Evolutionary conservation across 1,284 basidiomycete genomes (phyloP).

Genomic region (Ustilago esculenta): DNA sequence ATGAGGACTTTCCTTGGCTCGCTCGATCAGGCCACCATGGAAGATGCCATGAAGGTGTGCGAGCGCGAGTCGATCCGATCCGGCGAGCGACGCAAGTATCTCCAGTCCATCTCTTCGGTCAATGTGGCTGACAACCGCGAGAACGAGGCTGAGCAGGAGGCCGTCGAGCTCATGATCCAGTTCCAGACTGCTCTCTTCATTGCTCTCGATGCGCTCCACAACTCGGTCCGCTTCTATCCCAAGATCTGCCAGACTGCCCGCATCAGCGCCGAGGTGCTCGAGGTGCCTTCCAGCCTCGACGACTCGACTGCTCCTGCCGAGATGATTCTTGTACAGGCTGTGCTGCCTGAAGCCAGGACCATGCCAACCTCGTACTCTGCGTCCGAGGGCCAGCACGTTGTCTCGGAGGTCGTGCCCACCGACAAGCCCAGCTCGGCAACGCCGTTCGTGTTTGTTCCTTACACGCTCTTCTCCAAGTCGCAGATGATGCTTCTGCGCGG

Average conservation of each 20-base stretch:
- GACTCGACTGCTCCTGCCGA: conserved; percentile 63
- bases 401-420: conserved; percentile 57
- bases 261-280: conserved; percentile 70
- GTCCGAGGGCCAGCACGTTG: conserved; percentile 63
- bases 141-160: conserved; percentile 50
- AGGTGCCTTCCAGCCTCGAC: conserved; percentile 68
- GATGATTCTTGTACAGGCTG: conserved; percentile 69
- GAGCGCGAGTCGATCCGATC: conserved; percentile 68
- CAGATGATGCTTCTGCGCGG: conserved; percentile 70
- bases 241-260: conserved; percentile 68
- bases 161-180: conserved; percentile 69
- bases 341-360: conserved; percentile 68
- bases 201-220: conserved; percentile 69
- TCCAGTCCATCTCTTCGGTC: conserved; percentile 48
- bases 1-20: conserved; percentile 69
- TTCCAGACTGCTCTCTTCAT: conserved; percentile 70
- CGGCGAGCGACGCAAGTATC: conserved; percentile 58
- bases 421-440: conserved; percentile 68
- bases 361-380: conserved; percentile 57
- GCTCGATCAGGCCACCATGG: conserved; percentile 68
- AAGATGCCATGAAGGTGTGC: conserved; percentile 68
- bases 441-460: conserved; percentile 71
- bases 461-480: conserved; percentile 70
- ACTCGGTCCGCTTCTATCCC: conserved; percentile 69
- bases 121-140: conserved; percentile 44